A percentile compares a stretch with the other conserved stretches of the same genome.
phyloP scores from a whole-genome alignment of 768 basidiomycete genomes.

The Podaxis mareebaensis region DNA sequence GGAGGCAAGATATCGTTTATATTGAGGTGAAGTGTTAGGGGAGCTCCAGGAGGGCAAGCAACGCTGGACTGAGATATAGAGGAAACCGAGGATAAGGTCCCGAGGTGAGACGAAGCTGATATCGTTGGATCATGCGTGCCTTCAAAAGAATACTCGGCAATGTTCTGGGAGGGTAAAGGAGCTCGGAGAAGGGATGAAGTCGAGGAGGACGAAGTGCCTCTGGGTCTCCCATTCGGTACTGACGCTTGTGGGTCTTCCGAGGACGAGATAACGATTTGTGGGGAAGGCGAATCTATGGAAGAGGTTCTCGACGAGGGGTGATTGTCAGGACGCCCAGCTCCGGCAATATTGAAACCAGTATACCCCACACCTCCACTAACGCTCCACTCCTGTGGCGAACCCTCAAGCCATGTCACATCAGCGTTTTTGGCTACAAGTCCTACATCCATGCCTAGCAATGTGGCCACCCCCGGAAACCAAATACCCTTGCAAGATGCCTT shows the following conservation, averaged over 20 bases:
- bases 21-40: slow-evolving; percentile 76
- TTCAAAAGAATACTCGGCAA: slow-evolving; percentile 80
- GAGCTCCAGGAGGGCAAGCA: slow-evolving; percentile 49
- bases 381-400: slow-evolving; percentile 53
- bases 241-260: slow-evolving; percentile 20
- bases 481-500: slow-evolving; percentile 73
- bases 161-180: slow-evolving; percentile 63
- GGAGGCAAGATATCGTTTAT: slow-evolving; percentile 76
- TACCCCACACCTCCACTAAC: slow-evolving; percentile 66
- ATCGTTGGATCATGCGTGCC: slow-evolving; percentile 39
- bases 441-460: slow-evolving; percentile 76
- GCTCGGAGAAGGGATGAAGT: slow-evolving; percentile 72
- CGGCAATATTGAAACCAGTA: slow-evolving; percentile 67
- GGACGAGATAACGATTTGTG: slow-evolving; percentile 23
- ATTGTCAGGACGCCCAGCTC: slow-evolving; percentile 30
- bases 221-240: slow-evolving; percentile 25
- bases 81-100: slow-evolving; percentile 47
- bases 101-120: slow-evolving; percentile 33
- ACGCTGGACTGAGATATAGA: slow-evolving; percentile 45
- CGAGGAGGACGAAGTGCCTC: slow-evolving; percentile 44
- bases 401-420: slow-evolving; percentile 67
- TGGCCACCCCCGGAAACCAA: slow-evolving; percentile 85
- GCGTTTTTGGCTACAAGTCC: slow-evolving; percentile 67
- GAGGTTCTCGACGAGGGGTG: slow-evolving; percentile 42
- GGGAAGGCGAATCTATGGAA: slow-evolving; percentile 46